These are phyloP conservation scores for Paramecium pentaurelia DNA, from an alignment of 73 alveolate species.

Conservation along the genomic window DNA sequence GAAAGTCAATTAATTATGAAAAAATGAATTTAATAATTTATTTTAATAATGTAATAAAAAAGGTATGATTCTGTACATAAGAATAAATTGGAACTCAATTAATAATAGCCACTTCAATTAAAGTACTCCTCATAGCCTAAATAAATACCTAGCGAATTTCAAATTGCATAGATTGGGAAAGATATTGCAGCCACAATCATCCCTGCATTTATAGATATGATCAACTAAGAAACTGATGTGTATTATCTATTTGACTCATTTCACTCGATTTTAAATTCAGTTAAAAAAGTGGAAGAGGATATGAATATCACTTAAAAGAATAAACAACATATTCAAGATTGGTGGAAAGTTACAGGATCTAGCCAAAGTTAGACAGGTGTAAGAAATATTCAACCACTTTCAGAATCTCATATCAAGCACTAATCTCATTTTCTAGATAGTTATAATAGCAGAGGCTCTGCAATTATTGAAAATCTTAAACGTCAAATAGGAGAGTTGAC, in stretches of 20 bases:
- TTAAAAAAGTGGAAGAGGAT: not conserved
- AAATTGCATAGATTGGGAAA: not conserved
- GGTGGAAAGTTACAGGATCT: constrained; percentile 51
- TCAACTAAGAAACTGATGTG: constrained; percentile 35
- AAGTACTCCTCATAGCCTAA: constrained; percentile 4
- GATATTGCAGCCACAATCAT: not conserved
- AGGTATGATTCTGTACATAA: constrained; percentile 30
- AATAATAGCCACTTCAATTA: not conserved
- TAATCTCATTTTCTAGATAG: not conserved
- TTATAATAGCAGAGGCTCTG: not conserved
- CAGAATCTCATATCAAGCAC: constrained; percentile 26
- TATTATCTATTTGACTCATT: constrained; percentile 21
- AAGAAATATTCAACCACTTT: not conserved
- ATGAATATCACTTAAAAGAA: not conserved
- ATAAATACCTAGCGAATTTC: not conserved
- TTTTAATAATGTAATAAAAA: not conserved
- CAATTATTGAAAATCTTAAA: constrained; percentile 25
- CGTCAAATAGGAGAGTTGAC: constrained; percentile 43
- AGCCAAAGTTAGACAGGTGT: constrained; percentile 17
- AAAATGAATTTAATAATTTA: not conserved
- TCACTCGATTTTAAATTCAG: not conserved
- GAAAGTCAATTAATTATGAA: no score
- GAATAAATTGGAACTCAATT: not conserved
- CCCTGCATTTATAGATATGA: not conserved
- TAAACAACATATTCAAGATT: not conserved